Evolutionary conservation across 495 filamentous ascomycete species (phyloP), one percentile per base, ranked within the genome.

Genomic region (Aspergillus campestris): DNA sequence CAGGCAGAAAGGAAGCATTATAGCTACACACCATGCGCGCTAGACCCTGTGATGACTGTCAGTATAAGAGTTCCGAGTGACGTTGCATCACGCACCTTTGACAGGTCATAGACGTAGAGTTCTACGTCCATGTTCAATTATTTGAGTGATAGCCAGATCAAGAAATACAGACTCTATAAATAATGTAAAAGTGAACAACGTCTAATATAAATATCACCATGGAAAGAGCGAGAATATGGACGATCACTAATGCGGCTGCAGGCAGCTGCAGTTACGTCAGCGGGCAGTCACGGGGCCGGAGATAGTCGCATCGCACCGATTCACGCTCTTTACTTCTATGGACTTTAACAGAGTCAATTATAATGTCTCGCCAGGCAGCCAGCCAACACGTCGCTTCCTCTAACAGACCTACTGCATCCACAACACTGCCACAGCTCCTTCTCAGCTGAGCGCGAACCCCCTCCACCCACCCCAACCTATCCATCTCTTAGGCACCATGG

Each of bases 101-200:
- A 95, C 32, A 98, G 77, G 71, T 98, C 92, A 53, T 98, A 98
- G 42, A 95, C 82, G 47, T 95, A 91, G 38, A 96, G 77, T 57
- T 91, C 74, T 32, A 95, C 86, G 48, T 94, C 86, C 89, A 95
- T 95, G 27, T 30, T 55, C 34, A 45, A 33, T 13, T 10, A 37
- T 12, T 6, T 37, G 12, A 28, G 13, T 45, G 10, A 24, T n/a
- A 27, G 12, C 10, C n/a, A 13, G 29, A 14, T 42, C 3, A 15
- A 47, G 11, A 40, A 13, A 31, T 28, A 36, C 41, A 10, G 35
- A 34, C 11, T 12, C 9, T 32, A 14, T 30, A 40, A 45, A 15
- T 7, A 9, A 29, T 13, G 24, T 29, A 42, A 7, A 31, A 15
- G 24, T 50, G 48, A 50, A 60, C 31, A 40, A 45, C 42, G 8